Base-by-base conservation (phyloP, 108 stramenopile genomes). In the Stephanodiscus triporus region DNA sequence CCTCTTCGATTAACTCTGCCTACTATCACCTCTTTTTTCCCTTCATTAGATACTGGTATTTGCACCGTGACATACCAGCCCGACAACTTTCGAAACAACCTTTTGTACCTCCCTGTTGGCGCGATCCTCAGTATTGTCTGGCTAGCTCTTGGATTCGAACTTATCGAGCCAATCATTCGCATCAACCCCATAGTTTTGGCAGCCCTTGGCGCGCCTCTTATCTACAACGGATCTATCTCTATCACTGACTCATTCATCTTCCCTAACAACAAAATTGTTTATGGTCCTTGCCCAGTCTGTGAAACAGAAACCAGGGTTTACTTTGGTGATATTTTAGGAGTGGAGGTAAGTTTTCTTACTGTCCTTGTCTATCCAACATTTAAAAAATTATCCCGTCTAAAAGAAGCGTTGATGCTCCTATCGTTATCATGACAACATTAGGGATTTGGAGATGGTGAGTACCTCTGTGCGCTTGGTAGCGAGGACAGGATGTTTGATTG, bases 201-300 rank as follows among this genome's bases (percentile, higher is more conserved):
- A 43, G 72, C 87, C 32, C 74, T 96, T 22, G 95, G 95, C 22
- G 68, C 85, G 2, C 85, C 81, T n/a, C 89, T 89, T 63, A 93
- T 96, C 56, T 85, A 84, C 81, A 57, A 70, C 9, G 88, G 83
- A 22, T 72, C 91, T 50, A 71, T 85, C 68, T 40, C 30, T 17
- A 63, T 94, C 27, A 94, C 96, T 14, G 88, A 94, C 10, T 22
- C 82, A 17, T 88, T 89, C 68, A 64, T 96, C 61, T 96, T 96
- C 62, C 64, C 56, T 6, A 79, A 97, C 55, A 88, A 88, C 51
- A 72, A 87, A 60, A 75, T 98, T 57, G 95, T 91, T 0, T 89
- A 88, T 42, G 97, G 97, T 30, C 96, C 97, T n/a, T 98, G 97
- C 81, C 97, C 97, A 26, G 78, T 78, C 17, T 98, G 97, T 80